Conservation (phyloP, 352 stramenopile species). For the Elongisporangium anandrum region DNA sequence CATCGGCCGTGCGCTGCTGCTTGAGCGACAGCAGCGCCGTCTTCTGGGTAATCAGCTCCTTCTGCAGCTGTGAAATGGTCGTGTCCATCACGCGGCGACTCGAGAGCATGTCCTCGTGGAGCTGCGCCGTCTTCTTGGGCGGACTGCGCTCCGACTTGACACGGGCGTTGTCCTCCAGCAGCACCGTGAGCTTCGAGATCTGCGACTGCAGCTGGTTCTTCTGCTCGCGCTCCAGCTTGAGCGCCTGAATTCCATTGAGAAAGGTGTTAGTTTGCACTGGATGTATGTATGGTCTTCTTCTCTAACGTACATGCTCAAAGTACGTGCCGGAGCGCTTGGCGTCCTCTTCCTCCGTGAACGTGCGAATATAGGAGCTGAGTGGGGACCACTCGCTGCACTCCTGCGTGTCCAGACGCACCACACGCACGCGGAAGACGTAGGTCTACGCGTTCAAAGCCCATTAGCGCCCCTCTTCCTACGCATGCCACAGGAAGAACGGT, state of each 20-base stretch:
- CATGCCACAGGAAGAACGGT: background rate
- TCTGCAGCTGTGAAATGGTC: conserved; percentile 70
- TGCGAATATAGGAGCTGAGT: conserved; percentile 66
- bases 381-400: conserved; percentile 77
- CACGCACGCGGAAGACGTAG: conserved; percentile 74
- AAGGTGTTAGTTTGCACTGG: background rate
- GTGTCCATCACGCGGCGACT: conserved; percentile 81
- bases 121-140: conserved; percentile 39
- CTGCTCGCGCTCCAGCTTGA: conserved; percentile 78
- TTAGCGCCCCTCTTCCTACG: background rate
- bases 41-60: conserved; percentile 56
- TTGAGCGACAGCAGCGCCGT: conserved; percentile 58
- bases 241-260: conserved; percentile 24
- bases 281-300: no score
- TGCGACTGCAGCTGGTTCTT: conserved; percentile 64
- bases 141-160: conserved; percentile 23
- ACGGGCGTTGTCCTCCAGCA: conserved; percentile 49
- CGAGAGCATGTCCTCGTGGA: conserved; percentile 82
- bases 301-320: conserved; percentile 65
- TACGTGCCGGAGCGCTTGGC: conserved; percentile 81
- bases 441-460: conserved; percentile 23
- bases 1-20: conserved; percentile 62
- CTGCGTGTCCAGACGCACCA: conserved; percentile 53
- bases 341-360: conserved; percentile 85
- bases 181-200: conserved; percentile 75